Conservation (phyloP, 139 green algal species). For the Chlorella ohadii region DNA sequence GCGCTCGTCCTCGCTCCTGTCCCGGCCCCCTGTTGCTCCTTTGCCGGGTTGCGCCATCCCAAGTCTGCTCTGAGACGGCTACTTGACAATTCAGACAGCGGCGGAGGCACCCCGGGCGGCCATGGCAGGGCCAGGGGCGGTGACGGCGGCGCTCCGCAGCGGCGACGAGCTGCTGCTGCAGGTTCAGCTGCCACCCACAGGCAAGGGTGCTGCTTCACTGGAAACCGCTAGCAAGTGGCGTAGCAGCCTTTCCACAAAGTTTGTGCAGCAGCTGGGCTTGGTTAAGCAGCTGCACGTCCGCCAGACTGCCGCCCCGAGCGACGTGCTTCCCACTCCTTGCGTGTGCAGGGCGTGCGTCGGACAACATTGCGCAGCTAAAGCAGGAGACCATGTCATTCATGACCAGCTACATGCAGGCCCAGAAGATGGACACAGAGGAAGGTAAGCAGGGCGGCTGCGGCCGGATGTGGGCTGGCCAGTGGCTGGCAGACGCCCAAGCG, state of each 20-base stretch:
- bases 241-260: too few relatives aligned
- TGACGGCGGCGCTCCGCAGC: constrained; percentile 8
- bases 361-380: constrained; percentile 20
- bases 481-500: too few relatives aligned
- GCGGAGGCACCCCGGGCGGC: neutral
- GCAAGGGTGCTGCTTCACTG: neutral
- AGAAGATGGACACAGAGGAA: constrained; percentile 21
- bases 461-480: too few relatives aligned
- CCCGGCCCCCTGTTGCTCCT: too few relatives aligned
- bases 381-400: constrained; percentile 2
- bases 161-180: neutral
- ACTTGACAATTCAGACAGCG: neutral
- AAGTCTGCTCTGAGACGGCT: too few relatives aligned
- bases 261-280: neutral
- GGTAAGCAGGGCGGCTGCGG: neutral
- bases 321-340: neutral
- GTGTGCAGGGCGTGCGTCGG: neutral
- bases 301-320: neutral
- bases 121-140: neutral
- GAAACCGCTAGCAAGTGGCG: too few relatives aligned
- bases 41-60: too few relatives aligned
- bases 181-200: neutral
- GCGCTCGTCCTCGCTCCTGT: too few relatives aligned
- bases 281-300: neutral
- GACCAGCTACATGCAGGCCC: constrained; percentile 6